Evolutionary conservation across 176 grass and related monocot species (phyloP).

Genomic region (Luzula sylvatica): DNA sequence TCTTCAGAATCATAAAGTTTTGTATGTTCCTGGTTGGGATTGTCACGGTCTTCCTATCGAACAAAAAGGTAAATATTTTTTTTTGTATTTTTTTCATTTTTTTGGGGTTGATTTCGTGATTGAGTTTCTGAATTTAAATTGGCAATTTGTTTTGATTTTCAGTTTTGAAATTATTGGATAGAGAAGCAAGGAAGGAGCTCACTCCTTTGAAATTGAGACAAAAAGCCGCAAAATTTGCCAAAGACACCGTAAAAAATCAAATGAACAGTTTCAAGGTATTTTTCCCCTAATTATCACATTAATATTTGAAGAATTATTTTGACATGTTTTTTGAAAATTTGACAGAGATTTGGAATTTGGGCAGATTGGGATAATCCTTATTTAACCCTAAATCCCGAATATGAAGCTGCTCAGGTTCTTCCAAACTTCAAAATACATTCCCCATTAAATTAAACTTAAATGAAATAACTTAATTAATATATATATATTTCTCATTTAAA

Average conservation of each 20-base stretch:
- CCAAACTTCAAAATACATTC: background rate
- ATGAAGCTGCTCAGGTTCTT: slow-evolving; percentile 95
- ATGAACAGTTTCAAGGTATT: slow-evolving; percentile 97
- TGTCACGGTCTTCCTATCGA: slow-evolving; percentile 98
- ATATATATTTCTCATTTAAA: slow-evolving; percentile 18
- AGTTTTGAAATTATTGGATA: slow-evolving; percentile 93
- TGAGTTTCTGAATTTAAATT: slow-evolving; percentile 4
- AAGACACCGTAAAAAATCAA: slow-evolving; percentile 75
- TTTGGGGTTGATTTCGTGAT: background rate
- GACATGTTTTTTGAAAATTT: slow-evolving; percentile 5
- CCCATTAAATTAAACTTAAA: background rate
- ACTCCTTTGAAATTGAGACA: slow-evolving; percentile 85
- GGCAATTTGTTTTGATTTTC: slow-evolving; percentile 8
- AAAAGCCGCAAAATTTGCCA: slow-evolving; percentile 98
- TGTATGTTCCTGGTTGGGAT: slow-evolving; percentile 95
- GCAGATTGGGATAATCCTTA: slow-evolving; percentile 94
- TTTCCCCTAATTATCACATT: slow-evolving; percentile 5
- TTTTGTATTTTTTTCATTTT: slow-evolving; percentile 15
- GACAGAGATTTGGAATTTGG: slow-evolving; percentile 83
- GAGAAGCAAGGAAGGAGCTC: slow-evolving; percentile 62
- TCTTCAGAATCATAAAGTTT: slow-evolving; percentile 86
- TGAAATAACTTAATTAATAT: background rate
- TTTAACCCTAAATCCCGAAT: slow-evolving; percentile 80
- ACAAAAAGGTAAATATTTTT: slow-evolving; percentile 70
- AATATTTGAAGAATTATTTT: background rate